phyloP scores from a whole-genome alignment of 73 alveolate species.

The Tetrahymena elliotti region DNA sequence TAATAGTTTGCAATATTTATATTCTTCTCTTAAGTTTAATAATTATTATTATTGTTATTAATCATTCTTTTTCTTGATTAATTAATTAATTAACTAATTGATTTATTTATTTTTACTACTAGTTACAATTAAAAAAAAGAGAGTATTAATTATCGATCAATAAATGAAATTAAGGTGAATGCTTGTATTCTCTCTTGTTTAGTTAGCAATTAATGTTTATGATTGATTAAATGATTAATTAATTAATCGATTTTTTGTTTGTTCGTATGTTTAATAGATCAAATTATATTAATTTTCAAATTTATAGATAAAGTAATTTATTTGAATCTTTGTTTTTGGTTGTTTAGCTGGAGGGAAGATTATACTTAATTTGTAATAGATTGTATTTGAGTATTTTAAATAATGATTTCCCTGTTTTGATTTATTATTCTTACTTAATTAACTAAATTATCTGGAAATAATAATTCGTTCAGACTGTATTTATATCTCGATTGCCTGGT shows the following conservation, averaged over 20 bases:
- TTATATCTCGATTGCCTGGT: not conserved
- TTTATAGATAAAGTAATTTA: not conserved
- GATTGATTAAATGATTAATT: too few relatives aligned
- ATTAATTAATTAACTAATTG: too few relatives aligned
- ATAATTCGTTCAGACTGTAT: too few relatives aligned
- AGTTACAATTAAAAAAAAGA: not conserved
- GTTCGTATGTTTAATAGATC: not conserved
- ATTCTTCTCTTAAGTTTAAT: not conserved
- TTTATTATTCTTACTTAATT: not conserved
- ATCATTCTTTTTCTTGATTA: too few relatives aligned
- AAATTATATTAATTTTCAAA: too few relatives aligned
- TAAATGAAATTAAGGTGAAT: not conserved
- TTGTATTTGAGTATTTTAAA: not conserved
- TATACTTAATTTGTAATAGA: too few relatives aligned
- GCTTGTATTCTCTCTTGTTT: not conserved
- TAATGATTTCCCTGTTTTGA: not conserved
- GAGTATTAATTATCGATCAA: not conserved
- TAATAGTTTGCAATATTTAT: not conserved
- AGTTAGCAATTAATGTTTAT: too few relatives aligned
- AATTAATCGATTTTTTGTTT: not conserved
- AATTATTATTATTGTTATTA: too few relatives aligned
- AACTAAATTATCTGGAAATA: not conserved
- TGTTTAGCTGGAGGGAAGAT: not conserved
- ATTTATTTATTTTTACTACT: not conserved
- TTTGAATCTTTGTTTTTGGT: not conserved